Evolutionary conservation across 306 rosid genomes (phyloP).

Genomic region (Neltuma alba): DNA sequence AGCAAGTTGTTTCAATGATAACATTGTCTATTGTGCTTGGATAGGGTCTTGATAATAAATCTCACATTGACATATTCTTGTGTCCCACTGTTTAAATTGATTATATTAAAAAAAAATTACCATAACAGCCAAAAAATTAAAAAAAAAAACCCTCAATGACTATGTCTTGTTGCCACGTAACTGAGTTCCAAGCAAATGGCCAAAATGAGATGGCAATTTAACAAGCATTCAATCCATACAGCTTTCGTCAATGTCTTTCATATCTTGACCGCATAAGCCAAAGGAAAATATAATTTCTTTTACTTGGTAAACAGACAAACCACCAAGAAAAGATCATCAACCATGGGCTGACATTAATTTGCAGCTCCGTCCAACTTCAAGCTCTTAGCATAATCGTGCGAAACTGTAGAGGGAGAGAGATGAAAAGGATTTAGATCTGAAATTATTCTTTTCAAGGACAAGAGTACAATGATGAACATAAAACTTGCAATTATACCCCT

Average conservation of each 20-base stretch:
- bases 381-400: not conserved
- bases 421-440: not conserved
- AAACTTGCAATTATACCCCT: not conserved
- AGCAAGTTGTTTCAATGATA: too few species aligned
- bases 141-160: too few species aligned
- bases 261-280: not conserved
- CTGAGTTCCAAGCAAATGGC: not conserved
- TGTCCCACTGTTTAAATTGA: too few species aligned
- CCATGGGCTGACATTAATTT: not conserved
- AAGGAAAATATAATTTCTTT: not conserved
- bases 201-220: not conserved
- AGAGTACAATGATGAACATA: not conserved
- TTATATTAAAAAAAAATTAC: too few species aligned
- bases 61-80: too few species aligned
- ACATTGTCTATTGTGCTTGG: too few species aligned
- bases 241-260: too few species aligned
- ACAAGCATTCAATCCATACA: not conserved
- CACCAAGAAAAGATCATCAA: not conserved
- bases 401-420: not conserved
- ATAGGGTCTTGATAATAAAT: too few species aligned
- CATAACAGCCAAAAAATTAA: too few species aligned
- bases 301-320: not conserved
- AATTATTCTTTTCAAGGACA: not conserved
- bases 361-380: not conserved
- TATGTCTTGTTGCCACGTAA: too few species aligned